Evolutionary conservation across 345 rosid species (phyloP).

Genomic region (Sisymbrium irio): DNA sequence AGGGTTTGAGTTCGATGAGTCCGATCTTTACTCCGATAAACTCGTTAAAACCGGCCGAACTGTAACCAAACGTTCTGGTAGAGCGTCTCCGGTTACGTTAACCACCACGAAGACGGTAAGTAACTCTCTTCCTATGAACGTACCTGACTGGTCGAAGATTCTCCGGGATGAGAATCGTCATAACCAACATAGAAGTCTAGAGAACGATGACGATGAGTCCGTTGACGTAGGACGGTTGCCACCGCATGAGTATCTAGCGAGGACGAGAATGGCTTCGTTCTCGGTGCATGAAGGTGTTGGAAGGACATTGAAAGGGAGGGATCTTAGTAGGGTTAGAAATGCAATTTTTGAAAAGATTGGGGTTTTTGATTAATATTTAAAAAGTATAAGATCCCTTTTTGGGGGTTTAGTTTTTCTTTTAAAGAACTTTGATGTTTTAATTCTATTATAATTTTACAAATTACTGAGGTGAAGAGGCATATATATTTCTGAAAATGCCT

Average conservation of each 20-base stretch:
- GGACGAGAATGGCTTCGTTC: constrained; percentile 35
- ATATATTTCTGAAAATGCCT: constrained; percentile 3
- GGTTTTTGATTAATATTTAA: constrained; percentile 16
- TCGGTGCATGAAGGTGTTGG: constrained; percentile 39
- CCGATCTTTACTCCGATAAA: constrained; percentile 32
- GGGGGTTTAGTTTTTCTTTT: not conserved
- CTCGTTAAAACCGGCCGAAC: not conserved
- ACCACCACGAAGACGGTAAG: not conserved
- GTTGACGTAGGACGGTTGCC: constrained; percentile 8
- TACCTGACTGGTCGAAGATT: constrained; percentile 38
- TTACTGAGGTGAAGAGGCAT: constrained; percentile 10
- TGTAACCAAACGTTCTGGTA: not conserved
- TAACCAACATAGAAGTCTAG: not conserved
- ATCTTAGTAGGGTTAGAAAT: constrained; percentile 37
- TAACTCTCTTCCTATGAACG: constrained; percentile 32
- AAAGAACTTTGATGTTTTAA: not conserved
- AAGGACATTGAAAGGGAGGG: constrained; percentile 34
- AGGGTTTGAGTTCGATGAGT: constrained; percentile 34
- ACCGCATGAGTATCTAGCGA: constrained; percentile 39
- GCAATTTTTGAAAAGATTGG: constrained; percentile 36
- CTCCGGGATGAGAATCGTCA: constrained; percentile 19
- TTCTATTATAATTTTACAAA: not conserved
- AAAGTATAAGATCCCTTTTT: not conserved
- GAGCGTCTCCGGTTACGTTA: not conserved
- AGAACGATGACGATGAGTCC: not conserved